These are phyloP conservation scores for Mycena floridula DNA, from an alignment of 768 basidiomycete species.

Conservation along the genomic window DNA sequence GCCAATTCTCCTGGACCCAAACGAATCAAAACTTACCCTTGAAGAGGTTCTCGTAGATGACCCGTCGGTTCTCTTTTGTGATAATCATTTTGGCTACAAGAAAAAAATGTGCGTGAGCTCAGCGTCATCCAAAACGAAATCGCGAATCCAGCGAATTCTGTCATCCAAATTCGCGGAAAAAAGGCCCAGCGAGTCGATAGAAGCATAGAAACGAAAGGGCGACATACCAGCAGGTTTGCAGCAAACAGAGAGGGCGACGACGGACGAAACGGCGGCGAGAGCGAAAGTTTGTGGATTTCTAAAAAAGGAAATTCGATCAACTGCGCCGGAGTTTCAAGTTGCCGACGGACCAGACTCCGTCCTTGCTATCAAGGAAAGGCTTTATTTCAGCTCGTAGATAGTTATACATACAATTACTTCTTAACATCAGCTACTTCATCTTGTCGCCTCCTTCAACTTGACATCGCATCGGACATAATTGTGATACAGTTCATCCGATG, in stretches of 20 bases:
- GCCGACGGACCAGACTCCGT: too few species aligned
- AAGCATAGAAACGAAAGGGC: too few species aligned
- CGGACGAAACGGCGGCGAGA: too few species aligned
- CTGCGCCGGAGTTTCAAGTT: too few species aligned
- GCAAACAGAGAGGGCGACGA: too few species aligned
- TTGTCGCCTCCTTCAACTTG: slow-evolving; percentile 18
- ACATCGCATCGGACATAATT: slow-evolving; percentile 62
- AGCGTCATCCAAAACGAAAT: not conserved
- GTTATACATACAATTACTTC: not conserved
- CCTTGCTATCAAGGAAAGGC: too few species aligned
- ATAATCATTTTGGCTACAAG: slow-evolving; percentile 89
- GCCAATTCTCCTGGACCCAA: not conserved
- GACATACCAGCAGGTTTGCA: too few species aligned
- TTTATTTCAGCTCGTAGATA: too few species aligned
- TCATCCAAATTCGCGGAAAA: too few species aligned
- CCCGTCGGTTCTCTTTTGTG: slow-evolving; percentile 88
- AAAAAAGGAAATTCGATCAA: too few species aligned
- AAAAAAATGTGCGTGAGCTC: not conserved
- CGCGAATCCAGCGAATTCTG: not conserved
- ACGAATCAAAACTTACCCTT: slow-evolving; percentile 64
- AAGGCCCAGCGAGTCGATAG: too few species aligned
- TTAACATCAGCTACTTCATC: not conserved
- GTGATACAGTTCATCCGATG: slow-evolving; percentile 68
- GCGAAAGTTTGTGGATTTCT: too few species aligned
- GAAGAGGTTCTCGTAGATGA: slow-evolving; percentile 99